A percentile compares a stretch with the other conserved stretches of the same genome.
These are phyloP conservation scores for Salicornia ramosissima DNA, from an alignment of 148 eudicot species.

Conservation along the genomic window DNA sequence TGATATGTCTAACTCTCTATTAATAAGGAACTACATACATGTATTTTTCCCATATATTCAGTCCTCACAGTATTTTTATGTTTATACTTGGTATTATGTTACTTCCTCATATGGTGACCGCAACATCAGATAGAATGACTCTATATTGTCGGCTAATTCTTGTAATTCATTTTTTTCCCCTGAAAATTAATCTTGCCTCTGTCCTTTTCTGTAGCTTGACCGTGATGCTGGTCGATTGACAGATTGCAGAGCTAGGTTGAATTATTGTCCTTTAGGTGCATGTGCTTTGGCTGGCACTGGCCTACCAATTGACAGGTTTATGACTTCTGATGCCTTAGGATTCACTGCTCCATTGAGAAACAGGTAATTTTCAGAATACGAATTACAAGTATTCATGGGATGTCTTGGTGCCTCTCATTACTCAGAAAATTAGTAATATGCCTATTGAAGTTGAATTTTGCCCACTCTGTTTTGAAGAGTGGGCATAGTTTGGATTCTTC, in stretches of 20 bases:
- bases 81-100: not conserved
- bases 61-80: not conserved
- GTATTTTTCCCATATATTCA: not conserved
- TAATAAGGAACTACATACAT: not conserved
- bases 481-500: not conserved
- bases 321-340: slow-evolving; percentile 86
- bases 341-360: slow-evolving; percentile 89
- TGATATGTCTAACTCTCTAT: not conserved
- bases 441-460: not conserved
- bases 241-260: slow-evolving; percentile 83
- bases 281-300: slow-evolving; percentile 99
- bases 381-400: not conserved
- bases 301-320: slow-evolving; percentile 91
- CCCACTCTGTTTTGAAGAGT: not conserved
- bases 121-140: not conserved
- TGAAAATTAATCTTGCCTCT: not conserved
- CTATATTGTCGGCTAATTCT: not conserved
- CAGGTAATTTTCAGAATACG: slow-evolving; percentile 43
- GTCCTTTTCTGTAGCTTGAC: slow-evolving; percentile 57
- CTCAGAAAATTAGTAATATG: too few relatives aligned
- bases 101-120: not conserved
- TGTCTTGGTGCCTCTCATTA: not conserved
- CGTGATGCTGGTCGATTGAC: slow-evolving; percentile 89
- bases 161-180: not conserved
- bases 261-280: slow-evolving; percentile 93